Percentiles rank a stretch among this genome's conserved stretches.
Evolutionary conservation across 164 flowering plant genomes (phyloP).

Genomic region (Cinnamomum chago): DNA sequence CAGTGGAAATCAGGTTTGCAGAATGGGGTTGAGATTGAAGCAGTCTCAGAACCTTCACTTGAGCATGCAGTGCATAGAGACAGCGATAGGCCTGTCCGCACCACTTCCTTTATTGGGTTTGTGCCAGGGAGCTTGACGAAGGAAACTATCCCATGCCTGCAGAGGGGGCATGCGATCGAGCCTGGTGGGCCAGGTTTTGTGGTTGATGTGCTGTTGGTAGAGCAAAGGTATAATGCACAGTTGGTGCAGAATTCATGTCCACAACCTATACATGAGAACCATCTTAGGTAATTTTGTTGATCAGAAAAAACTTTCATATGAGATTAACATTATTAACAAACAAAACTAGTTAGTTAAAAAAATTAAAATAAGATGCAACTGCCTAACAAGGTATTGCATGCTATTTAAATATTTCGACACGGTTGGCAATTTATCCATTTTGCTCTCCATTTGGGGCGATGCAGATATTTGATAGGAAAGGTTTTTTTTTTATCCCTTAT

Average conservation of each 20-base stretch:
- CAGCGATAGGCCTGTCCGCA: conserved; percentile 64
- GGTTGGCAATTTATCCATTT: background rate
- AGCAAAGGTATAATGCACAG: conserved; percentile 84
- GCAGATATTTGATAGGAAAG: background rate
- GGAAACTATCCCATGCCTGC: conserved; percentile 83
- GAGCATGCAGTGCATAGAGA: conserved; percentile 60
- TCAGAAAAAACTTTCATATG: conserved; percentile 5
- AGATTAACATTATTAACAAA: too few relatives aligned
- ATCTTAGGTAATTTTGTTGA: background rate
- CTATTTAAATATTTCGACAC: background rate
- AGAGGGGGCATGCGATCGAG: conserved; percentile 89
- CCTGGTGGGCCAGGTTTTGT: conserved; percentile 55
- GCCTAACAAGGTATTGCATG: background rate
- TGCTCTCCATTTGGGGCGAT: background rate
- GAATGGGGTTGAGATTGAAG: conserved; percentile 47
- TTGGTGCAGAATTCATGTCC: conserved; percentile 82
- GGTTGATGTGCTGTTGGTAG: conserved; percentile 48
- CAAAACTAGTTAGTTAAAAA: too few relatives aligned
- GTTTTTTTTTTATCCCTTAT: too few relatives aligned
- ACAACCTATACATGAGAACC: conserved; percentile 53
- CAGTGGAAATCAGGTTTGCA: conserved; percentile 52
- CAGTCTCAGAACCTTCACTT: conserved; percentile 33
- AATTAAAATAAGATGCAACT: background rate
- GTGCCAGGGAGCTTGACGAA: conserved; percentile 62
- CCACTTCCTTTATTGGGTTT: conserved; percentile 35